Evolutionary conservation across 805 yeast species (phyloP), one percentile per base, ranked within the genome.

Genomic region (Ogataea minuta): DNA sequence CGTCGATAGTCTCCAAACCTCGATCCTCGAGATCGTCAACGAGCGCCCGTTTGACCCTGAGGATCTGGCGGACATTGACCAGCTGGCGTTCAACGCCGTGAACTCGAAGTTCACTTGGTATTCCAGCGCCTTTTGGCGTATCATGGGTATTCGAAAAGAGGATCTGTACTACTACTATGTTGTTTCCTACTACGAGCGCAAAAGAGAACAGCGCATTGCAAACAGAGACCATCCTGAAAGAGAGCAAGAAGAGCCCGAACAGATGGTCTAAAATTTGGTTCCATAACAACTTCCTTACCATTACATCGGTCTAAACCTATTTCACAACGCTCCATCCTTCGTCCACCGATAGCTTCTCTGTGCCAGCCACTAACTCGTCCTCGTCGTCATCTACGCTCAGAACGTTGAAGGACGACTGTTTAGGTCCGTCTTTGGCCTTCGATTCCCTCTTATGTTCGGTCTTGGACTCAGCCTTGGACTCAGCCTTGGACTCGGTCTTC

Each of bases 151-250:
- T 24, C 50, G 70, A 3, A 64, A 53, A 34, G 48, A 56, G 7
- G 78, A 80, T 44, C 49, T 81, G 37, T 70, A 68, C 51, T 66
- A 76, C 54, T 72, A 77, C 64, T 76, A 74, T 11, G 77, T 78
- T 21, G 59, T 72, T 28, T 41, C 42, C 29, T 50, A 53, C 31
- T 68, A 66, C 46, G 58, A 56, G 31, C 48, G 48, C 23, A 46
- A 48, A 21, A 54, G 67, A 41, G 14, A 23, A 11, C 34, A 24
- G 23, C 52, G 67, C 27, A 13, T 54, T 19, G 31, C 28, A 11
- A 20, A 30, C 9, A n/a, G 21, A n/a, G 13, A 27, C 9, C 23
- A 11, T 5, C 31, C 19, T 7, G 27, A n/a, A 26, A 25, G n/a
- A n/a, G n/a, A n/a, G 25, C 23, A 32, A 15, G 21, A 32, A 7